A percentile compares a stretch with the other conserved stretches of the same genome.
These are phyloP conservation scores for Kazachstania taianensis DNA, from an alignment of 805 yeast species.

Conservation along the genomic window DNA sequence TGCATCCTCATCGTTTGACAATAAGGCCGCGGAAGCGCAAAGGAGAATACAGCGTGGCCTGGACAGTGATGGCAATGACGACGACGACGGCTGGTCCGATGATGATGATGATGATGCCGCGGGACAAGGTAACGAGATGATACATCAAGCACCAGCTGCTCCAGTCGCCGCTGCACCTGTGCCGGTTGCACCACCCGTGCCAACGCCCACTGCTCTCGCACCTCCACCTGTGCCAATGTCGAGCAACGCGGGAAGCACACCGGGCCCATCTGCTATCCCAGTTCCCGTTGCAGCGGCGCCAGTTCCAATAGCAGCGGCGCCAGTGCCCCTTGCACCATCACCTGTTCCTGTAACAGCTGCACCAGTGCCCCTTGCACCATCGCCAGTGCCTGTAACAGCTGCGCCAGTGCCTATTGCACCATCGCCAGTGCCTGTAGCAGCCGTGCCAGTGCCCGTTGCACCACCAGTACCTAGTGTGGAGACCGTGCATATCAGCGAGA, in stretches of 20 bases:
- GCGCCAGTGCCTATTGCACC: no score
- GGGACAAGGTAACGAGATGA: no score
- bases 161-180: conserved; percentile 1
- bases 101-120: neutral
- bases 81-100: neutral
- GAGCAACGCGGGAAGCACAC: conserved; percentile 3
- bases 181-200: conserved; percentile 4
- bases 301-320: conserved; percentile 3
- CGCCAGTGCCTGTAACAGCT: no score
- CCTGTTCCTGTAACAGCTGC: conserved; percentile 10
- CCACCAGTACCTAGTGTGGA: conserved; percentile 2
- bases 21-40: conserved; percentile 49
- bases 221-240: no score
- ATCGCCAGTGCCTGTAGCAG: conserved; percentile 10
- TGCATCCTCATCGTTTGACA: conserved; percentile 34
- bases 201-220: neutral
- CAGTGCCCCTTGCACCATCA: no score
- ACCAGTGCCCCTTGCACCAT: conserved; percentile 6
- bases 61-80: neutral
- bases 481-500: no score
- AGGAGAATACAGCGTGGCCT: conserved; percentile 57
- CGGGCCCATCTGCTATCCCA: conserved; percentile 19
- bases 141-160: conserved; percentile 27
- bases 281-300: conserved; percentile 29
- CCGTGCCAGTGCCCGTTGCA: conserved; percentile 5